Percentiles rank a stretch among this genome's conserved stretches.
These are phyloP conservation scores for Immersiporthe knoxdaviesiana DNA, from an alignment of 2,329 filamentous ascomycete species.

Conservation along the genomic window DNA sequence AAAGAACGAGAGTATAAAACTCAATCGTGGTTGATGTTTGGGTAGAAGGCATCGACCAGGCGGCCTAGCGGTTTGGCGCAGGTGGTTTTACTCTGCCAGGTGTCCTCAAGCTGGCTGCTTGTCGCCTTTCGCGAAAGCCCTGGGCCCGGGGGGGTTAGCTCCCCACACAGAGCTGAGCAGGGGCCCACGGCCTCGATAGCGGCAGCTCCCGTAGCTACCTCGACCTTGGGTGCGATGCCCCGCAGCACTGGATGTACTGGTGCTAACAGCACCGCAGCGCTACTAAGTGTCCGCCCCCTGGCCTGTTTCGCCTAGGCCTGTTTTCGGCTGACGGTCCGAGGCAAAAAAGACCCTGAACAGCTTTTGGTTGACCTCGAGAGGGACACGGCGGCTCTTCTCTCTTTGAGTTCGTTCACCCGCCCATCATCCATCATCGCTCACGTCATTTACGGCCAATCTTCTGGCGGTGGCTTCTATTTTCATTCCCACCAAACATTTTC, in stretches of 20 bases:
- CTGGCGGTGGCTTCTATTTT: constrained; percentile 10
- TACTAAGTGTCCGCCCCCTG: neutral
- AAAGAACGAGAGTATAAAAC: constrained; percentile 15
- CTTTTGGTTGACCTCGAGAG: neutral
- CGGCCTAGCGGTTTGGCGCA: neutral
- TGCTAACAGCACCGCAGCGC: neutral
- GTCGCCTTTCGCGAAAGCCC: neutral
- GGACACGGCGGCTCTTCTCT: constrained; percentile 2
- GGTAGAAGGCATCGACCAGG: constrained; percentile 10
- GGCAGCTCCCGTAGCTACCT: constrained; percentile 13
- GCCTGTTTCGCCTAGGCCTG: constrained; percentile 9
- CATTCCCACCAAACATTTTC: neutral
- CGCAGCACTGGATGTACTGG: neutral
- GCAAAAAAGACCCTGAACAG: neutral
- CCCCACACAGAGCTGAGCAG: constrained; percentile 8
- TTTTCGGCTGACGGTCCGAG: constrained; percentile 13
- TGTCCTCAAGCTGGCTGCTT: constrained; percentile 17
- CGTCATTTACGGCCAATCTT: neutral
- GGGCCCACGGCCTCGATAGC: neutral
- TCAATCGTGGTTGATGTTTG: constrained; percentile 11
- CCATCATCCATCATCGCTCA: constrained; percentile 5
- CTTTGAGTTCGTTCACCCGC: too few species aligned
- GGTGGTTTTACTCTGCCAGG: constrained; percentile 18
- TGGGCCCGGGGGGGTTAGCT: constrained; percentile 2
- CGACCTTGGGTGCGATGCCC: too few species aligned